Evolutionary conservation across 805 yeast genomes (phyloP).

Genomic region (Komagataella populi): DNA sequence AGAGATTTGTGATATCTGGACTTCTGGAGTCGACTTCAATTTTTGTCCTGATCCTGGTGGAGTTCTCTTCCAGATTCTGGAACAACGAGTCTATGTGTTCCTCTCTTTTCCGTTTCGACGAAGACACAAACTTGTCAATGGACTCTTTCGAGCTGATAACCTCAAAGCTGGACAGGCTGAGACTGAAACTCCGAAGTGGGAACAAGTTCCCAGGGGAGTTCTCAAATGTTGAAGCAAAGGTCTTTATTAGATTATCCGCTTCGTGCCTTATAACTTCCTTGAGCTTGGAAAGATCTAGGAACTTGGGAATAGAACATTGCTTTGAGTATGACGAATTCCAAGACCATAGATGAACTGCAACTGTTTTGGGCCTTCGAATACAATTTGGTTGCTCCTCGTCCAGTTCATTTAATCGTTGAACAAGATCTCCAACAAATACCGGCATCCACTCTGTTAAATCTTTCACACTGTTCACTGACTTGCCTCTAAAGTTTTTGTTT

Average conservation of each 20-base stretch:
- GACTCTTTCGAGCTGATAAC: conserved; percentile 15
- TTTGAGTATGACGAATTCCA: conserved; percentile 18
- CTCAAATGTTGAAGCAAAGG: conserved; percentile 14
- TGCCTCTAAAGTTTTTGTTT: conserved; percentile 60
- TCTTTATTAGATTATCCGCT: conserved; percentile 10
- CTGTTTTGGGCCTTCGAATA: conserved; percentile 39
- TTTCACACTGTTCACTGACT: conserved; percentile 31
- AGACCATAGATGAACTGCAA: conserved; percentile 25
- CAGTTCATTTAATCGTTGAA: conserved; percentile 55
- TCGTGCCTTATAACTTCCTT: conserved; percentile 12
- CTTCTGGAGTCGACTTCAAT: neutral
- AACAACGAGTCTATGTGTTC: conserved; percentile 3
- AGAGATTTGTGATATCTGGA: neutral
- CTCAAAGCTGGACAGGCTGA: conserved; percentile 42
- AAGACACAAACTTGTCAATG: conserved; percentile 13
- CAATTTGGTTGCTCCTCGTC: conserved; percentile 44
- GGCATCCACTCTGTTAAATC: conserved; percentile 70
- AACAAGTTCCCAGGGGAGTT: conserved; percentile 18
- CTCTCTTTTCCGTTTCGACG: neutral
- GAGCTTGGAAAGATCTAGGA: conserved; percentile 23
- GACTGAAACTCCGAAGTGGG: conserved; percentile 36
- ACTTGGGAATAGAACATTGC: conserved; percentile 25
- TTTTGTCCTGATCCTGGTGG: conserved; percentile 3
- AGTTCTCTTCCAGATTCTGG: neutral
- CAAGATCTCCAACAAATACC: conserved; percentile 71